A percentile compares a stretch with the other conserved stretches of the same genome.
Conservation (phyloP, 495 filamentous ascomycete genomes). For the Xylaria curta region DNA sequence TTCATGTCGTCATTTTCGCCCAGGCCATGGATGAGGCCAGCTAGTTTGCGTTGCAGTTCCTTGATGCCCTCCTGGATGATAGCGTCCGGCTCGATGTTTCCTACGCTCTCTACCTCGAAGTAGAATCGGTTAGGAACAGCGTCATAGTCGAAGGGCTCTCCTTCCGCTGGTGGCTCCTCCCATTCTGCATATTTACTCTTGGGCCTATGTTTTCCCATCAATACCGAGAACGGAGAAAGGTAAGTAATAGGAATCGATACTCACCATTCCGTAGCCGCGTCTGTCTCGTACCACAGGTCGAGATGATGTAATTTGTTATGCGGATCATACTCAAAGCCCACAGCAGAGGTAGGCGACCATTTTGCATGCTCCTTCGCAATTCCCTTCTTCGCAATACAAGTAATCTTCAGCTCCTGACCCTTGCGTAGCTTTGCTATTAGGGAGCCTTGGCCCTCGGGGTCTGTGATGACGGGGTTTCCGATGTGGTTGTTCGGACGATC, state of each 20-base stretch:
- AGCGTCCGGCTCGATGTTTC: conserved; percentile 82
- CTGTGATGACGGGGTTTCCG: conserved; percentile 86
- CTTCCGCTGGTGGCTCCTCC: conserved; percentile 83
- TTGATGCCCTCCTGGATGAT: conserved; percentile 90
- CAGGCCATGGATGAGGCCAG: conserved; percentile 78
- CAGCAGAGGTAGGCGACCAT: conserved; percentile 88
- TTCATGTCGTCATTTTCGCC: conserved; percentile 58
- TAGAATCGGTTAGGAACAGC: conserved; percentile 86
- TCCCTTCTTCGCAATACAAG: conserved; percentile 95
- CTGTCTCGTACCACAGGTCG: conserved; percentile 91
- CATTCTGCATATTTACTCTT: conserved; percentile 82
- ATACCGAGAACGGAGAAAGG: conserved; percentile 7
- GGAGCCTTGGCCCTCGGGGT: conserved; percentile 77
- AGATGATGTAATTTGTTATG: conserved; percentile 90
- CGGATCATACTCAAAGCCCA: conserved; percentile 98
- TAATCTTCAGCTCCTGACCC: conserved; percentile 85
- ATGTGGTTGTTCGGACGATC: conserved; percentile 64
- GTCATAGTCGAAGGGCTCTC: conserved; percentile 88
- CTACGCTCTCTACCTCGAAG: conserved; percentile 88
- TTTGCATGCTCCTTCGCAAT: conserved; percentile 99
- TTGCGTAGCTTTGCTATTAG: conserved; percentile 89
- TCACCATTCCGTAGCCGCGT: conserved; percentile 87
- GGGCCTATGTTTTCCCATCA: conserved; percentile 64
- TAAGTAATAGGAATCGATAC: conserved; percentile 42
- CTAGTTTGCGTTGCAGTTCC: conserved; percentile 88